A percentile compares a stretch with the other conserved stretches of the same genome.
Evolutionary conservation across 495 filamentous ascomycete genomes (phyloP).

Genomic region (Xylaria intraflava): DNA sequence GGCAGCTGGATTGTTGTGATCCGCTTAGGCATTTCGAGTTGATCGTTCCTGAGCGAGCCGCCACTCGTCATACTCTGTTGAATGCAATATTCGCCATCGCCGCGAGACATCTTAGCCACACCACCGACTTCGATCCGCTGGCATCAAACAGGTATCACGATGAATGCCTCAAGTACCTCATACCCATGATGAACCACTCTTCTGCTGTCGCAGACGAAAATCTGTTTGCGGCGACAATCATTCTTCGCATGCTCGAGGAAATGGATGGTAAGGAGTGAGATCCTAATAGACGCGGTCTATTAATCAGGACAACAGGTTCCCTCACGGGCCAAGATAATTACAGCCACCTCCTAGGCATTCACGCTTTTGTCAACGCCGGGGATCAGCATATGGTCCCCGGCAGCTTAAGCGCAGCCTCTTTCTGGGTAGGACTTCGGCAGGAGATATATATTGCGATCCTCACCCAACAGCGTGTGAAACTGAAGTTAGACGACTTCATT

Average conservation of each 20-base stretch:
- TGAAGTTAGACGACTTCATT: constrained; percentile 35
- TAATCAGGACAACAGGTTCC: constrained; percentile 26
- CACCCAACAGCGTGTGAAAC: constrained; percentile 37
- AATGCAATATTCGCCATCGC: constrained; percentile 56
- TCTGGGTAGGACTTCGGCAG: constrained; percentile 53
- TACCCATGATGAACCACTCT: constrained; percentile 41
- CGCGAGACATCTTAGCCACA: constrained; percentile 48
- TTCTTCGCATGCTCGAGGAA: constrained; percentile 55
- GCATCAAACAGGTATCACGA: constrained; percentile 45
- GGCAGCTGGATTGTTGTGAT: constrained; percentile 53
- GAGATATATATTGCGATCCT: constrained; percentile 52
- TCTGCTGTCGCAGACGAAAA: constrained; percentile 53
- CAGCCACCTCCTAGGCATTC: constrained; percentile 46
- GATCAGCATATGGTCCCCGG: constrained; percentile 31
- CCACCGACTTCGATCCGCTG: constrained; percentile 37
- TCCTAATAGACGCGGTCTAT: background rate
- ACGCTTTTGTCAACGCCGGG: constrained; percentile 39
- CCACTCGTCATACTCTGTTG: constrained; percentile 44
- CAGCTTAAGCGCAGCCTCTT: constrained; percentile 44
- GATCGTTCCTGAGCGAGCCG: constrained; percentile 46
- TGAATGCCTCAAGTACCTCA: constrained; percentile 45
- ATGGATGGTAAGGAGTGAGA: constrained; percentile 43
- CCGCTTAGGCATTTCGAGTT: constrained; percentile 47
- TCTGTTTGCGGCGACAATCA: constrained; percentile 54
- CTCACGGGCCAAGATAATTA: constrained; percentile 33